Evolutionary conservation across 768 basidiomycete genomes (phyloP), one percentile per base, ranked within the genome.

Genomic region (Dacryopinax spathularia): DNA sequence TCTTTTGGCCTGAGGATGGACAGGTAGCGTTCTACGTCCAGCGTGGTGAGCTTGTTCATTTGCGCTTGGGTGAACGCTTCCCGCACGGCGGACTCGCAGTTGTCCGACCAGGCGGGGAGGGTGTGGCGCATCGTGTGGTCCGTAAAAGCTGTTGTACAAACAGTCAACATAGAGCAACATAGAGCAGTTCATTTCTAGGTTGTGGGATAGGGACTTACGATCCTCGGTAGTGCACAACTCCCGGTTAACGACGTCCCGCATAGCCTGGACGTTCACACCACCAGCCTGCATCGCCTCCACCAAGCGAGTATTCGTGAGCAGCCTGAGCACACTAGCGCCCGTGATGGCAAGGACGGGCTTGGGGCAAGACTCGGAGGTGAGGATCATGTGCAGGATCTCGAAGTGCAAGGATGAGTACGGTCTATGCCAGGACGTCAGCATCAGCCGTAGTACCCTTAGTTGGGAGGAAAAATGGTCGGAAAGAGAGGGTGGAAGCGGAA

Each of bases 11-110:
- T 73, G 0, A 77, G 75, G 63, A 82, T 73, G 41, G 80, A 79
- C n/a, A 89, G 76, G 67, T 85, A 88, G 29, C 82, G 80, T 59
- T 82, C 78, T 35, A 90, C 76, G 68, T 90, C 85, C 61, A 91
- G 75, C 41, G 74, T 77, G 13, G 86, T 83, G 0, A 82, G 80
- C 65, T 85, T 87, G 48, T 83, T 83, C 16, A 82, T 76, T 34
- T 82, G 79, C 22, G 85, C 84, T 69, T 78, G 75, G 12, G 74
- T 72, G 25, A 91, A 75, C 1, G 85, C 82, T 59, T 77, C 74
- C 59, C 80, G 83, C 60, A 90, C 77, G 33, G 81, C 79, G 22
- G 79, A 79, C 33, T 76, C 79, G 18, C 85, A 80, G 62, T 84
- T 82, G 66, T 82, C 78, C 61, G 80, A 72, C 76, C 77, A 81